Evolutionary conservation across 2,329 filamentous ascomycete genomes (phyloP).

Genomic region (Ambrosiella cleistominuta): DNA sequence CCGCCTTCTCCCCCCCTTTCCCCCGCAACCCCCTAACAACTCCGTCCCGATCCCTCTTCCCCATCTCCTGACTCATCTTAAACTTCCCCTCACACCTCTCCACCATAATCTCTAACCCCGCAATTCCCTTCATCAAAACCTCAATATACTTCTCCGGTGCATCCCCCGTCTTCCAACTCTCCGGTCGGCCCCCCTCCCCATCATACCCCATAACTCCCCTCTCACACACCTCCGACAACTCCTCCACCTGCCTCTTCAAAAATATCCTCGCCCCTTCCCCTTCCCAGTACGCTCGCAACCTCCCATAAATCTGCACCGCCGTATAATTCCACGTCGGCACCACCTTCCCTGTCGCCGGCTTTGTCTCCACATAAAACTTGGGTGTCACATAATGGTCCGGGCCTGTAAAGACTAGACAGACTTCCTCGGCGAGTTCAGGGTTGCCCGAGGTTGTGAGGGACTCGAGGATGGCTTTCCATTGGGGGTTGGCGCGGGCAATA

Average conservation of each 20-base stretch:
- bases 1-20: not conserved
- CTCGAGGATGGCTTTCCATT: constrained; percentile 42
- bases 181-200: constrained; percentile 18
- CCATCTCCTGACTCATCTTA: constrained; percentile 49
- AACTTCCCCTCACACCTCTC: constrained; percentile 40
- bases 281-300: constrained; percentile 35
- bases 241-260: constrained; percentile 32
- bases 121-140: constrained; percentile 38
- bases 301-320: constrained; percentile 46
- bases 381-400: constrained; percentile 49
- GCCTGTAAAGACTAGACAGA: constrained; percentile 44
- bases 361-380: constrained; percentile 50
- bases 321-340: constrained; percentile 57
- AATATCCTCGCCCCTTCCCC: constrained; percentile 25
- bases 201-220: constrained; percentile 38
- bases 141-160: constrained; percentile 39
- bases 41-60: constrained; percentile 33
- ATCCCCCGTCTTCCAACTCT: constrained; percentile 38
- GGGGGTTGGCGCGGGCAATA: constrained; percentile 44
- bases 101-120: constrained; percentile 43
- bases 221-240: constrained; percentile 35
- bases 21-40: constrained; percentile 36
- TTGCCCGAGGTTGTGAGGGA: constrained; percentile 17
- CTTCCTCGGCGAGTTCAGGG: constrained; percentile 30
- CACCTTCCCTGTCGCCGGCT: constrained; percentile 45